These are phyloP conservation scores for Pleodorina starrii DNA, from an alignment of 139 green algal genomes.

Conservation along the genomic window DNA sequence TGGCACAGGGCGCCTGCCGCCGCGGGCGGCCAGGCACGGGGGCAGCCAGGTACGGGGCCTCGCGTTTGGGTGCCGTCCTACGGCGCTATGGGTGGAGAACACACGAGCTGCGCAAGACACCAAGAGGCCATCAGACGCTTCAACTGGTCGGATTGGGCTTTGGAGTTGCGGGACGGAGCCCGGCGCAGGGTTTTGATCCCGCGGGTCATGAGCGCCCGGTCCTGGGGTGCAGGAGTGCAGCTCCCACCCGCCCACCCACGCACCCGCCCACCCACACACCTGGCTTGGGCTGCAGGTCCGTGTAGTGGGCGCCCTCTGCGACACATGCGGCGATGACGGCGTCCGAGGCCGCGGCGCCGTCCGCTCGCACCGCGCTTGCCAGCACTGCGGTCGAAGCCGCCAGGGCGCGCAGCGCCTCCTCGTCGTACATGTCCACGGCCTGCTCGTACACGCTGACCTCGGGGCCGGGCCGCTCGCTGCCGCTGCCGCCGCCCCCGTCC, in stretches of 20 bases:
- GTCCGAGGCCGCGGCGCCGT: background rate
- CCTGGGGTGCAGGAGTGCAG: too few relatives aligned
- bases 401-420: background rate
- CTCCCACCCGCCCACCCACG: too few relatives aligned
- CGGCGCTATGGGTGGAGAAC: too few relatives aligned
- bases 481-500: background rate
- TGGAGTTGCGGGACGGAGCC: too few relatives aligned
- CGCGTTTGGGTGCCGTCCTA: too few relatives aligned
- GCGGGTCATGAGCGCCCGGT: too few relatives aligned
- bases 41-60: too few relatives aligned
- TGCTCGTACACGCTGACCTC: background rate
- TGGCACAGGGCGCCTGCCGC: slow-evolving; percentile 6
- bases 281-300: slow-evolving; percentile 21
- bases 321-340: background rate
- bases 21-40: too few relatives aligned
- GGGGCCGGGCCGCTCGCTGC: background rate
- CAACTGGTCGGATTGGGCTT: too few relatives aligned
- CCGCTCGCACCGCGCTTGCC: background rate
- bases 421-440: slow-evolving; percentile 7
- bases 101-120: too few relatives aligned
- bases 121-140: too few relatives aligned
- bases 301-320: background rate
- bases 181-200: too few relatives aligned
- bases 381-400: background rate
- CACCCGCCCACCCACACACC: slow-evolving; percentile 5